Percentiles rank a stretch among this genome's conserved stretches.
Evolutionary conservation across 306 rosid species (phyloP).

Genomic region (Dryas alaskensis): DNA sequence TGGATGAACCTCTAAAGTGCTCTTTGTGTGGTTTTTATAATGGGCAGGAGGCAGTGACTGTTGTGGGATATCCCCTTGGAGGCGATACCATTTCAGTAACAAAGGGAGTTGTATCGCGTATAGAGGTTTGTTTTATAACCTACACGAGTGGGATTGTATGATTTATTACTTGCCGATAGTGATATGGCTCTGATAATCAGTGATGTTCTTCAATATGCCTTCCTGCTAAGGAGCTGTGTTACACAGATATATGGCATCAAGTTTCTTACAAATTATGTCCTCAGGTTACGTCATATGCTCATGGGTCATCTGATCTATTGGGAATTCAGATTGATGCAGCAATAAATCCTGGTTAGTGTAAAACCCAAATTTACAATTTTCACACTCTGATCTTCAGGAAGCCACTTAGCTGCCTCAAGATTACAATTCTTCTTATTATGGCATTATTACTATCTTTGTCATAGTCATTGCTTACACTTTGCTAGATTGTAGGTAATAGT

Average conservation of each 20-base stretch:
- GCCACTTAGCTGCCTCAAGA: constrained; percentile 8
- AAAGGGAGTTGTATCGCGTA: constrained; percentile 96
- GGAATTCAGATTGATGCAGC: constrained; percentile 99
- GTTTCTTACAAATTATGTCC: constrained; percentile 26
- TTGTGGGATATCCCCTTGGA: constrained; percentile 98
- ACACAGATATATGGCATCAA: constrained; percentile 4
- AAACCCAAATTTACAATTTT: background rate
- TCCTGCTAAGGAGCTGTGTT: constrained; percentile 18
- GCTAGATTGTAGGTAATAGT: constrained; percentile 86
- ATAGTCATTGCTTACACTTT: constrained; percentile 38
- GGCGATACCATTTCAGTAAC: constrained; percentile 99
- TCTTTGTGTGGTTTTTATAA: constrained; percentile 20
- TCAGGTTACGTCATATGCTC: constrained; percentile 97
- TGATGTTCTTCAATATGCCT: constrained; percentile 6
- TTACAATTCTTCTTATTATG: constrained; percentile 9
- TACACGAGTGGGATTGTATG: constrained; percentile 4
- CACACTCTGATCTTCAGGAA: background rate
- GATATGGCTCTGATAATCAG: constrained; percentile 8
- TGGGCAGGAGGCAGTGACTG: constrained; percentile 94
- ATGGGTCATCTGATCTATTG: constrained; percentile 91
- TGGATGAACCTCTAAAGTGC: constrained; percentile 14
- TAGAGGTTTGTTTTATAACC: constrained; percentile 62
- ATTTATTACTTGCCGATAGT: background rate
- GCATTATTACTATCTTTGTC: constrained; percentile 24
- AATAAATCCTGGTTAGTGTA: constrained; percentile 87